Conservation (phyloP, 345 rosid genomes). For the Boechera retrofracta region DNA sequence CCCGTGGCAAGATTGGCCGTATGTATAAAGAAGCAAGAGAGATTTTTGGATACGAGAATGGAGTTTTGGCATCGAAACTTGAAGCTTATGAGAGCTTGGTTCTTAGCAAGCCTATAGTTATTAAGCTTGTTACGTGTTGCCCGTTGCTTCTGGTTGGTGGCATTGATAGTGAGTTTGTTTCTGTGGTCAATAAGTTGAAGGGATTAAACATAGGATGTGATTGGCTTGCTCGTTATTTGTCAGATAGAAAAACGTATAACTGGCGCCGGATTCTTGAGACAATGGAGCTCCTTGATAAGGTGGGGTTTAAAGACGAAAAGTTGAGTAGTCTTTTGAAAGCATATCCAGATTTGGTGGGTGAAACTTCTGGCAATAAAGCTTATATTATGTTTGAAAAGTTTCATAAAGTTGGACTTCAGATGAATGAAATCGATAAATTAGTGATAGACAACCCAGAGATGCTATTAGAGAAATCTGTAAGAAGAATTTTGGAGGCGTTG, state of each 20-base stretch:
- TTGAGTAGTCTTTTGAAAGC: conserved; percentile 50
- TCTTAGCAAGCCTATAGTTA: conserved; percentile 51
- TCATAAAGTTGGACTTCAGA: conserved; percentile 59
- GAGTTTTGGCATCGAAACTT: conserved; percentile 59
- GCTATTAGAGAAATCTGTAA: conserved; percentile 49
- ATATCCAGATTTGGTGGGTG: conserved; percentile 60
- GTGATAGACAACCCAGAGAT: conserved; percentile 58
- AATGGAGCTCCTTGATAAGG: conserved; percentile 59
- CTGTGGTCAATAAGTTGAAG: conserved; percentile 59
- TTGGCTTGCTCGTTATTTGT: conserved; percentile 57
- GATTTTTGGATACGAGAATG: conserved; percentile 56
- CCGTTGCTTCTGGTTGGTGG: conserved; percentile 66
- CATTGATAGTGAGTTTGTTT: conserved; percentile 51
- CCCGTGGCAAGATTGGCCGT: conserved; percentile 63
- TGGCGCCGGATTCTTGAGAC: conserved; percentile 67
- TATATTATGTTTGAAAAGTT: conserved; percentile 60
- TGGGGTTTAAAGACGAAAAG: conserved; percentile 58
- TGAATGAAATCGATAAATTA: conserved; percentile 52
- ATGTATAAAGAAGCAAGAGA: conserved; percentile 62
- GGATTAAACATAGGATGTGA: conserved; percentile 51
- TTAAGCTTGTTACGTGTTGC: conserved; percentile 53
- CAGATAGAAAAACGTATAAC: conserved; percentile 55
- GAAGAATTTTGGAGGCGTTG: conserved; percentile 53
- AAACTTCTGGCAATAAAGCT: conserved; percentile 65
- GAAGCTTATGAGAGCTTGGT: conserved; percentile 66